Percentiles rank a stretch among this genome's conserved stretches.
These are phyloP conservation scores for Camelina hispida DNA, from an alignment of 345 rosid species.

Conservation along the genomic window DNA sequence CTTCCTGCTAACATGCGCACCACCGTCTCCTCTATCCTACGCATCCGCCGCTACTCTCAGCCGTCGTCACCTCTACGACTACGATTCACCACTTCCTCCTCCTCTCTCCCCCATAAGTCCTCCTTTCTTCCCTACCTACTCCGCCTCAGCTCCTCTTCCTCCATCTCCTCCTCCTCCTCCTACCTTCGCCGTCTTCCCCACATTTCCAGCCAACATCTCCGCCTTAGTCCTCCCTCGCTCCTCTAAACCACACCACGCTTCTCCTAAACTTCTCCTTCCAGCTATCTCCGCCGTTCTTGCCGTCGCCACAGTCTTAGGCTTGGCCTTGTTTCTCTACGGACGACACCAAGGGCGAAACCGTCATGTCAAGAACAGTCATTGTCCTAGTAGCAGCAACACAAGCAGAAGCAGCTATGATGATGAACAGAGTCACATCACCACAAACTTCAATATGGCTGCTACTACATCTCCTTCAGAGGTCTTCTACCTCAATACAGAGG, in stretches of 20 bases:
- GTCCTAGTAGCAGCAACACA: conserved; percentile 25
- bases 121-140: conserved; percentile 67
- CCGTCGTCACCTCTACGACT: conserved; percentile 83
- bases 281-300: conserved; percentile 58
- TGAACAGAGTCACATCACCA: conserved; percentile 33
- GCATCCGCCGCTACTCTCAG: conserved; percentile 32
- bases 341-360: conserved; percentile 50
- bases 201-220: conserved; percentile 93
- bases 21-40: conserved; percentile 25
- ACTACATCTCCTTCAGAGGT: conserved; percentile 67
- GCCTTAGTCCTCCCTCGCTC: conserved; percentile 74
- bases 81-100: conserved; percentile 53
- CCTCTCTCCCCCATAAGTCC: conserved; percentile 52
- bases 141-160: conserved; percentile 54
- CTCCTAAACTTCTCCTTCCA: conserved; percentile 56
- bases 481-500: conserved; percentile 57
- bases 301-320: conserved; percentile 45
- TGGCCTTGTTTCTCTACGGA: conserved; percentile 50
- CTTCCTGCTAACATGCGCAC: conserved; percentile 45
- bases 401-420: conserved; percentile 32
- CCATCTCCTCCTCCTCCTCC: conserved; percentile 71
- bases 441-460: conserved; percentile 54
- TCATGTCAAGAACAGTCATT: conserved; percentile 28
- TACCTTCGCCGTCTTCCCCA: conserved; percentile 59
- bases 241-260: conserved; percentile 49